Evolutionary conservation across 176 grass and related monocot genomes (phyloP).

Genomic region (Thalia dealbata): DNA sequence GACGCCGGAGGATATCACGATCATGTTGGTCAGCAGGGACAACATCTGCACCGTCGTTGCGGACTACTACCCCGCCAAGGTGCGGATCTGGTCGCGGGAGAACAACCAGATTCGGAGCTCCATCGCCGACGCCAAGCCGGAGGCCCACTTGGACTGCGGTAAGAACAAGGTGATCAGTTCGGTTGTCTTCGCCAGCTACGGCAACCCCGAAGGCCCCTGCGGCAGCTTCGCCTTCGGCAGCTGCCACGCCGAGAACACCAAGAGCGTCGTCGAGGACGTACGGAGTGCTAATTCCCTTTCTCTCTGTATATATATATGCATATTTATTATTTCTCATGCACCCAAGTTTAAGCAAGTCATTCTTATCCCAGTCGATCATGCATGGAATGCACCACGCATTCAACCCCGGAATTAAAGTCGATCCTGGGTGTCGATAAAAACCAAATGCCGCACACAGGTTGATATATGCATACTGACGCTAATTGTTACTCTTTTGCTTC

Average conservation of each 20-base stretch:
- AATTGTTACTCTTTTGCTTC: background rate
- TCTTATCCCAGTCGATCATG: too few relatives aligned
- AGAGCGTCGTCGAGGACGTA: slow-evolving; percentile 56
- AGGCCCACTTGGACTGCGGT: slow-evolving; percentile 50
- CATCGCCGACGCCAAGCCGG: slow-evolving; percentile 32
- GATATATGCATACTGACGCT: too few relatives aligned
- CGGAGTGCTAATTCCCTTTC: too few relatives aligned
- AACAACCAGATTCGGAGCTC: slow-evolving; percentile 38
- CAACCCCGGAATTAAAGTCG: too few relatives aligned
- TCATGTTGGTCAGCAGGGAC: slow-evolving; percentile 63
- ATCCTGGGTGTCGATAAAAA: too few relatives aligned
- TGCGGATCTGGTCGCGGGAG: slow-evolving; percentile 41
- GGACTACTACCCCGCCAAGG: slow-evolving; percentile 43
- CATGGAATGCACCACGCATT: too few relatives aligned
- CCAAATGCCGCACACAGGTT: too few relatives aligned
- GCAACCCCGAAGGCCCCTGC: slow-evolving; percentile 59
- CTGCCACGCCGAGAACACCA: slow-evolving; percentile 46
- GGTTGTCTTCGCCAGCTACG: slow-evolving; percentile 75
- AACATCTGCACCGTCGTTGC: slow-evolving; percentile 66
- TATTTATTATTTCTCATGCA: background rate
- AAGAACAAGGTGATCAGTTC: slow-evolving; percentile 48
- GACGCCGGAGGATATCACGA: slow-evolving; percentile 45
- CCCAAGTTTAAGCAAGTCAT: too few relatives aligned
- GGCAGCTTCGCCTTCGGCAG: slow-evolving; percentile 57
- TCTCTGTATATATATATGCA: too few relatives aligned